Evolutionary conservation across 2,329 filamentous ascomycete genomes (phyloP).

Genomic region (Pseudogymnoascus sp.): DNA sequence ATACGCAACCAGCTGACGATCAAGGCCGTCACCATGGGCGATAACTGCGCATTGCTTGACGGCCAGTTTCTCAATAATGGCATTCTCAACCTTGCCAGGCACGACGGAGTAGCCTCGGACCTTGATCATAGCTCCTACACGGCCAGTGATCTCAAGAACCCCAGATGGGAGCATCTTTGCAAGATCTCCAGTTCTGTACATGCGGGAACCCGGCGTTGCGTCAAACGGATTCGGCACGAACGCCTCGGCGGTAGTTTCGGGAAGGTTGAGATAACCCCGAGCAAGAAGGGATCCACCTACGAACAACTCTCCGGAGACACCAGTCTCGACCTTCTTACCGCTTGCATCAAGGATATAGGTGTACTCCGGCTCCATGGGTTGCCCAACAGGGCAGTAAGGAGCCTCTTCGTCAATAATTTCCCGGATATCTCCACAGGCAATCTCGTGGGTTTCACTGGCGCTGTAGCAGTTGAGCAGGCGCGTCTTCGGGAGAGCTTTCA

Average conservation of each 20-base stretch:
- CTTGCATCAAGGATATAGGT: constrained; percentile 66
- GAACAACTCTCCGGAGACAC: constrained; percentile 62
- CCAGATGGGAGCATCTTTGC: constrained; percentile 73
- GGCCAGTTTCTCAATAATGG: constrained; percentile 59
- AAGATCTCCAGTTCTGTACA: constrained; percentile 83
- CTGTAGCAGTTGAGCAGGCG: constrained; percentile 74
- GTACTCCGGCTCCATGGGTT: constrained; percentile 56
- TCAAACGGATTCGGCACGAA: constrained; percentile 61
- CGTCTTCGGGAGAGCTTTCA: constrained; percentile 51
- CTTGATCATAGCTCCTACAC: constrained; percentile 85
- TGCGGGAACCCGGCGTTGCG: constrained; percentile 46
- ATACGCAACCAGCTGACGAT: constrained; percentile 68
- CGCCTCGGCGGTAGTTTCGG: constrained; percentile 64
- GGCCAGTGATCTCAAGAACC: constrained; percentile 76
- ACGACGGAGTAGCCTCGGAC: constrained; percentile 80
- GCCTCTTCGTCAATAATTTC: constrained; percentile 57
- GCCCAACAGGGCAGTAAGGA: constrained; percentile 65
- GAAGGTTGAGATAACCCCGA: constrained; percentile 69
- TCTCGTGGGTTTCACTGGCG: constrained; percentile 57
- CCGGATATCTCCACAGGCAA: constrained; percentile 63
- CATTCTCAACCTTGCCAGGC: constrained; percentile 66
- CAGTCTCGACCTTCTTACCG: constrained; percentile 52
- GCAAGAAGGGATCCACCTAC: constrained; percentile 67
- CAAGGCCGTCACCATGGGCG: constrained; percentile 66
- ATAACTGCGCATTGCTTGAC: constrained; percentile 64